These are phyloP conservation scores for Komagataella mondaviorum DNA, from an alignment of 805 yeast species.

Conservation along the genomic window DNA sequence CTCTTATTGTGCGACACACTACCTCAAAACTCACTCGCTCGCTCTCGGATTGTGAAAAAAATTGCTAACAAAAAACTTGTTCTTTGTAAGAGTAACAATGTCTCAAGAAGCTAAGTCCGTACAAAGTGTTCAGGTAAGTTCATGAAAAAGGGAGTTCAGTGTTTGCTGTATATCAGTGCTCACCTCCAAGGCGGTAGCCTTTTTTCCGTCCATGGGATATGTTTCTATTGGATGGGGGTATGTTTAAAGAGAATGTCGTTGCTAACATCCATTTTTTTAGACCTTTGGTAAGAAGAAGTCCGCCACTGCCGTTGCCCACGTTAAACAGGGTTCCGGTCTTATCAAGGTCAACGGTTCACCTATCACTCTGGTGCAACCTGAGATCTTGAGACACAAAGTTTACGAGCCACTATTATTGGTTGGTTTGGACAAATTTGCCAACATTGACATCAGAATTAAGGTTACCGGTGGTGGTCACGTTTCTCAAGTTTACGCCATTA, in stretches of 20 bases:
- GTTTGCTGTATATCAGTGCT: neutral
- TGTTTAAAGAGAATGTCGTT: neutral
- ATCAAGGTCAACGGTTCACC: slow-evolving; percentile 99
- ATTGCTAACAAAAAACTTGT: neutral
- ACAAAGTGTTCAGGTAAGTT: neutral
- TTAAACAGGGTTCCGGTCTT: slow-evolving; percentile 98
- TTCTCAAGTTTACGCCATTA: slow-evolving; percentile 98
- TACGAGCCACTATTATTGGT: slow-evolving; percentile 98
- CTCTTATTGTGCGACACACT: neutral
- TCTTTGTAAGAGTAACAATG: neutral
- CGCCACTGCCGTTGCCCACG: slow-evolving; percentile 99
- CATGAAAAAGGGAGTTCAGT: neutral
- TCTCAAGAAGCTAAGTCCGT: neutral
- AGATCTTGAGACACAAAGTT: slow-evolving; percentile 97
- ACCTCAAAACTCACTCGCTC: neutral
- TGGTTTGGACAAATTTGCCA: slow-evolving; percentile 97
- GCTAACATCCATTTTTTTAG: slow-evolving; percentile 27
- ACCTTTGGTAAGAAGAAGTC: slow-evolving; percentile 99
- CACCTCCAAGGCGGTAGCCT: neutral
- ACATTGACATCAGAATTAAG: slow-evolving; percentile 96
- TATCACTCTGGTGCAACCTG: slow-evolving; percentile 98
- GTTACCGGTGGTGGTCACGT: slow-evolving; percentile 99
- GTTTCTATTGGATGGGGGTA: neutral
- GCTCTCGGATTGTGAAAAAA: neutral
- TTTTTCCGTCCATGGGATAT: neutral